Evolutionary conservation across 2,329 filamentous ascomycete species (phyloP).

Genomic region (Ophiostoma populinum): DNA sequence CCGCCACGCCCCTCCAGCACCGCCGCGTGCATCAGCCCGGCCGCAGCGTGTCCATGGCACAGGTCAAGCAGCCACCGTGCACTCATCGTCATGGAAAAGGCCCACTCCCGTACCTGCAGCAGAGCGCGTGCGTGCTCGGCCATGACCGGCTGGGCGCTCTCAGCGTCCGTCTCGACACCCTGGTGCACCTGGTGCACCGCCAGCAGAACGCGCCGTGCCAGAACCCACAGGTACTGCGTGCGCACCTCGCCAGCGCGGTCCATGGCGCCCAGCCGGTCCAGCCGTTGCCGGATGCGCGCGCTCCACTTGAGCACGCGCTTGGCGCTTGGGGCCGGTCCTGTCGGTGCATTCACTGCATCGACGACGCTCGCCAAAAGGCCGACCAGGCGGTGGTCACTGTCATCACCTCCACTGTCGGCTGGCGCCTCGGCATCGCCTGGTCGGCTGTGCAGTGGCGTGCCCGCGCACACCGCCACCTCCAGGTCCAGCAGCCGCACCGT

Average conservation of each 20-base stretch:
- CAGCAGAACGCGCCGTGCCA: conserved; percentile 13
- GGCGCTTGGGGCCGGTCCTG: conserved; percentile 16
- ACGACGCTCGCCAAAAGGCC: conserved; percentile 10
- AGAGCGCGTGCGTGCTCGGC: too few species aligned
- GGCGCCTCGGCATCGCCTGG: conserved; percentile 12
- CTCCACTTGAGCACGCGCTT: conserved; percentile 24
- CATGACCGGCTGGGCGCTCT: too few species aligned
- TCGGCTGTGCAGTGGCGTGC: conserved; percentile 9
- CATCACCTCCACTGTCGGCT: not conserved
- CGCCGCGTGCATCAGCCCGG: conserved; percentile 12
- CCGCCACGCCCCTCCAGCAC: not conserved
- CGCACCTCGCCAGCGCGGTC: too few species aligned
- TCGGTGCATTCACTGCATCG: conserved; percentile 12
- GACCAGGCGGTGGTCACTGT: conserved; percentile 10
- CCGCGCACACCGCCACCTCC: conserved; percentile 14
- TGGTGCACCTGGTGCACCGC: conserved; percentile 12
- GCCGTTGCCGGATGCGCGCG: conserved; percentile 11
- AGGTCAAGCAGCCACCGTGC: conserved; percentile 13
- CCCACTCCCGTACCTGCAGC: not conserved
- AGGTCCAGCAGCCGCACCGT: conserved; percentile 15
- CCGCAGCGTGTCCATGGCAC: conserved; percentile 14
- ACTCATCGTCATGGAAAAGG: not conserved
- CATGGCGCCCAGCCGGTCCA: conserved; percentile 10
- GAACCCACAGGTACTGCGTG: conserved; percentile 11
- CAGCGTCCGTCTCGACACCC: conserved; percentile 3